Conservation (phyloP, 108 stramenopile genomes). For the Fragilariopsis cylindrus region DNA sequence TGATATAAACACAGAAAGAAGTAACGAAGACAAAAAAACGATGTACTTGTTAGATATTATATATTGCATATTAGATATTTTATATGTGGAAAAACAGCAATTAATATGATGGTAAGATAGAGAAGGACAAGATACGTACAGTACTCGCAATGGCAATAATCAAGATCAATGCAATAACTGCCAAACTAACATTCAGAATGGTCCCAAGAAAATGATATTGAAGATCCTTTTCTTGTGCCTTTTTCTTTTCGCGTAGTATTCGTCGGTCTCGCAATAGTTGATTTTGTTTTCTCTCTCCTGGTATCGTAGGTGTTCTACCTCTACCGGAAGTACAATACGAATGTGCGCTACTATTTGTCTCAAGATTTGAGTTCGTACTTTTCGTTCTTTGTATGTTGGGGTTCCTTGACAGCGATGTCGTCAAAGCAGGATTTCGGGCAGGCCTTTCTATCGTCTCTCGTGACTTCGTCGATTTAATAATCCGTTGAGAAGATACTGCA, state of each 20-base stretch:
- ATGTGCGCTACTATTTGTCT: background rate
- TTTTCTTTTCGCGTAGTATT: slow-evolving; percentile 24
- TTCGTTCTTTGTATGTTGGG: background rate
- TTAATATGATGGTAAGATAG: background rate
- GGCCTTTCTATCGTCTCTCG: background rate
- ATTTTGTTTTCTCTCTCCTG: slow-evolving; percentile 6
- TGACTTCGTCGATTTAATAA: background rate
- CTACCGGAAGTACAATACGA: too few species aligned
- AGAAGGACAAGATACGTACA: slow-evolving; percentile 1
- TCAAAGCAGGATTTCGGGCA: background rate
- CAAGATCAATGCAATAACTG: slow-evolving; percentile 29
- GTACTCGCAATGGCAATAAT: slow-evolving; percentile 30
- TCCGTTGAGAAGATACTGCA: too few species aligned
- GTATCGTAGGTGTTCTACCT: background rate
- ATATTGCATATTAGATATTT: background rate
- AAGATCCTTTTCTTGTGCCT: slow-evolving; percentile 4
- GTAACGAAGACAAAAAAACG: background rate
- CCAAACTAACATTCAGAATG: slow-evolving; percentile 26
- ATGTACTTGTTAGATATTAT: background rate
- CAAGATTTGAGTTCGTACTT: background rate
- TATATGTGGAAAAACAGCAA: background rate
- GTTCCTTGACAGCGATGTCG: background rate
- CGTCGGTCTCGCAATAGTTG: slow-evolving; percentile 33
- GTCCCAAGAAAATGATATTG: slow-evolving; percentile 29
- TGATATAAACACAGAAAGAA: background rate